A percentile compares a stretch with the other conserved stretches of the same genome.
Evolutionary conservation across 176 grass and related monocot species (phyloP).

Genomic region (Juncus inflexus): DNA sequence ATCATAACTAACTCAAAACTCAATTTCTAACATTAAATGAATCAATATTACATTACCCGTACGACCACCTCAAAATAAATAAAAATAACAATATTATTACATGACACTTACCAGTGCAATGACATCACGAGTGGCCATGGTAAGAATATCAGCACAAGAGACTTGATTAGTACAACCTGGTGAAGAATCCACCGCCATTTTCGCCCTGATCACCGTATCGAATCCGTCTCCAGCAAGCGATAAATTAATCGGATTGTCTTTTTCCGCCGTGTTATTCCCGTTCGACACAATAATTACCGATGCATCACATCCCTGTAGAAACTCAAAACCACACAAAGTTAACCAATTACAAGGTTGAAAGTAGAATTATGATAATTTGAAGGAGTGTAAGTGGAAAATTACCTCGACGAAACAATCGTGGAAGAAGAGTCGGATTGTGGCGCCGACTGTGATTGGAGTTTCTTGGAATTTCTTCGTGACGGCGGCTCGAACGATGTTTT

Average conservation of each 20-base stretch:
- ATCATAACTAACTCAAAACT: no score
- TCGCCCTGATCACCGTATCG: conserved; percentile 89
- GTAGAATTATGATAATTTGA: background rate
- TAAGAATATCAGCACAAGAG: conserved; percentile 87
- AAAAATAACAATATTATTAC: background rate
- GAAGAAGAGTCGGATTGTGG: conserved; percentile 89
- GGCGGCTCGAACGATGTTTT: conserved; percentile 54
- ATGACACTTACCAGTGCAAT: conserved; percentile 53
- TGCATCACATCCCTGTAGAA: conserved; percentile 70
- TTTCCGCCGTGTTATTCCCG: conserved; percentile 79
- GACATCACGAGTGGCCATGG: conserved; percentile 76
- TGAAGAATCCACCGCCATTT: conserved; percentile 69
- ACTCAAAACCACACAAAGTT: background rate
- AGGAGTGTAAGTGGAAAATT: background rate
- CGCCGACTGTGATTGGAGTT: conserved; percentile 45
- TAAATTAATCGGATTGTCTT: conserved; percentile 66
- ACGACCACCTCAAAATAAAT: no score
- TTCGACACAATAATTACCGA: conserved; percentile 72
- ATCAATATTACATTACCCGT: no score
- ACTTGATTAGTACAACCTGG: conserved; percentile 62
- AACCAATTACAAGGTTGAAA: background rate
- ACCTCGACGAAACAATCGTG: conserved; percentile 95
- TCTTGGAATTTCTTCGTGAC: conserved; percentile 57
- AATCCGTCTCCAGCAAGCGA: conserved; percentile 95
- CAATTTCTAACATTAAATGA: no score